Evolutionary conservation across 108 stramenopile species (phyloP).

Genomic region (Aurantiochytrium sp.): DNA sequence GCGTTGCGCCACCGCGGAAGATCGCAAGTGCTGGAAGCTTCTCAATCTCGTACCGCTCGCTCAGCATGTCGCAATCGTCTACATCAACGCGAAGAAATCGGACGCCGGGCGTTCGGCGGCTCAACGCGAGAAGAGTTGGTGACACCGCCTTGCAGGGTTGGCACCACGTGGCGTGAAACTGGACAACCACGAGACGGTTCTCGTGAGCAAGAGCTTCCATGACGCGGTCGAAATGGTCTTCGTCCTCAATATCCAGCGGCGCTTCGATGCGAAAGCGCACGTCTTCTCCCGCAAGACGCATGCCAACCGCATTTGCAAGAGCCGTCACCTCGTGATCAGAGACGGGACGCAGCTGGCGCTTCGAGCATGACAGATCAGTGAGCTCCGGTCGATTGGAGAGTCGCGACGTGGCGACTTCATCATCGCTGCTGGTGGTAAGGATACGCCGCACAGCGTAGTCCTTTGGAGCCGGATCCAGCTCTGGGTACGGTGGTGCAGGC

Average conservation of each 20-base stretch:
- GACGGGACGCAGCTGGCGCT: background rate
- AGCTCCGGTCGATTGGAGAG: background rate
- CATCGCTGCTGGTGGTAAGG: background rate
- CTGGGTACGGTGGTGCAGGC: conserved; percentile 21
- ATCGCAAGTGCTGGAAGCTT: background rate
- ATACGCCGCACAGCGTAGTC: background rate
- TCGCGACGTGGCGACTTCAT: background rate
- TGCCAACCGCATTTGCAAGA: background rate
- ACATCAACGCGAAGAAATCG: conserved; percentile 16
- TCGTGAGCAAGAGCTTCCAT: background rate
- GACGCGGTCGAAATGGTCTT: conserved; percentile 19
- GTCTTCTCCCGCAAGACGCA: background rate
- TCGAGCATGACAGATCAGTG: conserved; percentile 16
- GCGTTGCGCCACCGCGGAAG: conserved; percentile 13
- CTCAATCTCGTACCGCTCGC: conserved; percentile 1
- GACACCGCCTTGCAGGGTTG: conserved; percentile 14
- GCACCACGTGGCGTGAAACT: conserved; percentile 25
- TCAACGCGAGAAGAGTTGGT: background rate
- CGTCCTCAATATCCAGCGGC: conserved; percentile 17
- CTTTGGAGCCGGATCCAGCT: background rate
- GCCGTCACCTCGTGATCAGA: background rate
- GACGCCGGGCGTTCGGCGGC: background rate
- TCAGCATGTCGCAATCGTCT: conserved; percentile 24
- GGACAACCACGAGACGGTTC: background rate
- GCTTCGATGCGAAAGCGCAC: background rate